Evolutionary conservation across 805 yeast genomes (phyloP), one percentile per base, ranked within the genome.

Genomic region (Starmerella stigmatis): DNA sequence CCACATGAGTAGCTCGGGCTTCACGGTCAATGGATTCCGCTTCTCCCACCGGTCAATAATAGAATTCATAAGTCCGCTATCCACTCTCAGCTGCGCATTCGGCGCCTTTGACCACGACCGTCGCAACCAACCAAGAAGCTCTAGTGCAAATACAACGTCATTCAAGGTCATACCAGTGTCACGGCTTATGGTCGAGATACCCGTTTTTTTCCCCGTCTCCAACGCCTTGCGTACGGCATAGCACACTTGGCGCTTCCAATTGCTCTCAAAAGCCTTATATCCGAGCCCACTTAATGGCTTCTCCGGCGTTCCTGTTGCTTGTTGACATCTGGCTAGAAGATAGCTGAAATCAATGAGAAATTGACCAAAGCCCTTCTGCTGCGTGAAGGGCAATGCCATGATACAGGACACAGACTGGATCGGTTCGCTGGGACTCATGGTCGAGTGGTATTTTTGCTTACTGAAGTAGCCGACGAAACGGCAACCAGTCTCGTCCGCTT

Each of bases 231-330:
- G 51, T 17, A 81, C 63, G 35, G 66, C 69, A 33, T 64, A 69
- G 9, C 92, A 73, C 7, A 86, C 65, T 4, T 79, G 69, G 1
- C 76, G 64, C 53, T 74, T 79, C 97, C 97, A 92, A 62, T 82
- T 89, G 55, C 78, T 82, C 50, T 94, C 67, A 62, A 89, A 92
- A 49, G 96, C 82, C 25, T 82, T 63, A 41, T 86, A 65, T 0
- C 98, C 98, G 44, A 89, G 65, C 52, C 82, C 88, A 53, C 92
- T 80, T 46, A 89, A 68, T 0, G 98, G 98, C 58, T 88, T 89
- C 57, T 92, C 98, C 0, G 98, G 98, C 0, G 96, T 83, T 0
- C 97, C 98, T 45, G 73, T 72, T 51, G 79, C 80, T 54, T 73
- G 77, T 60, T 89, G 96, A 47, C 75, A 70, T 42, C 81, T 68